Conservation (phyloP, 257 asterid species). For the Solanum pimpinellifolium region DNA sequence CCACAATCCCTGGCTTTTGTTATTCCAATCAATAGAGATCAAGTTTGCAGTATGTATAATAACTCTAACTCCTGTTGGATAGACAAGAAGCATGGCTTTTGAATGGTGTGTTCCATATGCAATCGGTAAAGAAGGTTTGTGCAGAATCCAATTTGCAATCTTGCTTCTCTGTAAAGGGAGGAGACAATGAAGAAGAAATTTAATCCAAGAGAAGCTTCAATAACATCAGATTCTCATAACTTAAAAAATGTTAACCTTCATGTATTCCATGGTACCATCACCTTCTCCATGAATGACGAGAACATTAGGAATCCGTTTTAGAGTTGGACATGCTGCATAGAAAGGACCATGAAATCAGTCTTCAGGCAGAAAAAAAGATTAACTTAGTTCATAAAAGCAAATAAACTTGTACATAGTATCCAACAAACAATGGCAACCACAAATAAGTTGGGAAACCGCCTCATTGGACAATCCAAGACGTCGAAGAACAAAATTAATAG, state of each 20-base stretch:
- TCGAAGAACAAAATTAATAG: not conserved
- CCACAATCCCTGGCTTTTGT: constrained; percentile 97
- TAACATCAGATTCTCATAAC: constrained; percentile 4
- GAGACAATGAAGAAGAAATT: constrained; percentile 9
- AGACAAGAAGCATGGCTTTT: constrained; percentile 92
- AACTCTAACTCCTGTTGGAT: constrained; percentile 84
- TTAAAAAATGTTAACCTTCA: constrained; percentile 53
- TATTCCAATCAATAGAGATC: constrained; percentile 91
- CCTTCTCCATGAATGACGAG: constrained; percentile 92
- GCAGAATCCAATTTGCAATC: constrained; percentile 75
- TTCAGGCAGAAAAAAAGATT: not conserved
- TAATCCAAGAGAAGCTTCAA: constrained; percentile 9
- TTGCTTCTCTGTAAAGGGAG: constrained; percentile 58
- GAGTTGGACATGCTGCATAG: constrained; percentile 64
- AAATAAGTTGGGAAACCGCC: not conserved
- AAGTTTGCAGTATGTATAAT: constrained; percentile 88
- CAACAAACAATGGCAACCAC: not conserved
- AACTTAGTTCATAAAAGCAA: not conserved
- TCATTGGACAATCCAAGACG: not conserved
- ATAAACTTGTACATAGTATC: not conserved
- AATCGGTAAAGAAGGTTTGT: constrained; percentile 94
- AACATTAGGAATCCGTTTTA: constrained; percentile 58
- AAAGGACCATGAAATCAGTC: not conserved
- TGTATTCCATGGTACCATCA: constrained; percentile 71
- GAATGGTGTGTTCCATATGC: constrained; percentile 99